A percentile compares a stretch with the other conserved stretches of the same genome.
Evolutionary conservation across 371 early-diverging fungal species (phyloP).

Genomic region (Apophysomyces ossiformis): DNA sequence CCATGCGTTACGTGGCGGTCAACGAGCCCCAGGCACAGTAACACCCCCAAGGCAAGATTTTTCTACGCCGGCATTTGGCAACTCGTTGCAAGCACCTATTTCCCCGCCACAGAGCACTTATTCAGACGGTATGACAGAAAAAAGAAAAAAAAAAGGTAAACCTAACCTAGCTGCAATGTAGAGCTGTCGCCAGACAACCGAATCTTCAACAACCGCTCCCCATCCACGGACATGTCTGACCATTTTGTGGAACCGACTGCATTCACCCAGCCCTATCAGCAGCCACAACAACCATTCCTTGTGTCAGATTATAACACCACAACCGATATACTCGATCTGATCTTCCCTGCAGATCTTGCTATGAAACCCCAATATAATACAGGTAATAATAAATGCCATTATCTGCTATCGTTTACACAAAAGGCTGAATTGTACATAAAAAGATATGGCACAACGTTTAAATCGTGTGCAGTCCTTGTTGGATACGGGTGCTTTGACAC

Average conservation of each 20-base stretch:
- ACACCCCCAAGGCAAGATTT: constrained; percentile 23
- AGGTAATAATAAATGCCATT: constrained; percentile 14
- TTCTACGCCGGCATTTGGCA: constrained; percentile 15
- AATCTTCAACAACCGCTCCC: constrained; percentile 23
- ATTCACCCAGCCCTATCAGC: background rate
- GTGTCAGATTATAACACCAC: constrained; percentile 10
- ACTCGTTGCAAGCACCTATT: constrained; percentile 21
- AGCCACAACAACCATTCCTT: constrained; percentile 10
- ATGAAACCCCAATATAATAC: constrained; percentile 28
- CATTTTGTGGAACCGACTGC: constrained; percentile 19
- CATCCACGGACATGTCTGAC: constrained; percentile 31
- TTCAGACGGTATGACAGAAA: constrained; percentile 26
- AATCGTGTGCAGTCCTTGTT: constrained; percentile 27
- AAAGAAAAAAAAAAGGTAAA: too few relatives aligned
- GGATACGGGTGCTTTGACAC: constrained; percentile 22
- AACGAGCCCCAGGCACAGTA: constrained; percentile 9
- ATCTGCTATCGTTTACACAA: background rate
- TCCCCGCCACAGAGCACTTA: constrained; percentile 42
- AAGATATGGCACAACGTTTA: constrained; percentile 46
- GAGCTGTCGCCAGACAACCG: constrained; percentile 14
- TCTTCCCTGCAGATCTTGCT: constrained; percentile 21
- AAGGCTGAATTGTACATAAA: background rate
- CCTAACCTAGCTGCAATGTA: background rate
- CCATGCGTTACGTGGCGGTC: constrained; percentile 12
- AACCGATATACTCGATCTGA: constrained; percentile 19